Evolutionary conservation across 75 land plant species (phyloP).

Genomic region (Pinus taeda): DNA sequence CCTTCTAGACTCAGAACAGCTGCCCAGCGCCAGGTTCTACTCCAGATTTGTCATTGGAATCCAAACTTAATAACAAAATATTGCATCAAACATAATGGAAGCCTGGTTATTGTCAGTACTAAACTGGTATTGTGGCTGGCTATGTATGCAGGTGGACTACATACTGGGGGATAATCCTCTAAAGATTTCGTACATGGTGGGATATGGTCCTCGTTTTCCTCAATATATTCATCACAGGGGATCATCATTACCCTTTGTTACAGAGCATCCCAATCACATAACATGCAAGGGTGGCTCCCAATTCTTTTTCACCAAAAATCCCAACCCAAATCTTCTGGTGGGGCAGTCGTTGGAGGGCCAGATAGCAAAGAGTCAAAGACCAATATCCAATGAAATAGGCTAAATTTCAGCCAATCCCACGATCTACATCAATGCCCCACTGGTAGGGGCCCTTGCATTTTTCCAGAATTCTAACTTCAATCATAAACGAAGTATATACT

Average conservation of each 20-base stretch:
- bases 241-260: conserved; percentile 43
- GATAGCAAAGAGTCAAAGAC: conserved; percentile 40
- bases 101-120: neutral
- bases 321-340: conserved; percentile 51
- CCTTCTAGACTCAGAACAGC: conserved; percentile 40
- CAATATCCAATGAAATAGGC: conserved; percentile 31
- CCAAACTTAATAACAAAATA: neutral
- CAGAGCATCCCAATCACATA: conserved; percentile 21
- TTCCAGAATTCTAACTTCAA: conserved; percentile 11
- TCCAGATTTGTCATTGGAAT: neutral
- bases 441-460: conserved; percentile 79
- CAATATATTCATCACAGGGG: conserved; percentile 61
- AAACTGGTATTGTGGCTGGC: conserved; percentile 8
- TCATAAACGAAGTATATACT: no score
- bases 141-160: conserved; percentile 54
- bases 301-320: conserved; percentile 16
- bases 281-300: conserved; percentile 42
- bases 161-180: conserved; percentile 69
- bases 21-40: conserved; percentile 72
- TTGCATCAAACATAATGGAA: neutral
- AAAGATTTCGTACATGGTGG: conserved; percentile 73
- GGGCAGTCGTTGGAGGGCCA: conserved; percentile 80
- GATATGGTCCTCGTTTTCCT: conserved; percentile 52
- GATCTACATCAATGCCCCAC: conserved; percentile 82
- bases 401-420: conserved; percentile 35